Evolutionary conservation across 805 yeast genomes (phyloP), one percentile per base, ranked within the genome.

Genomic region (Starmerella asiatica): DNA sequence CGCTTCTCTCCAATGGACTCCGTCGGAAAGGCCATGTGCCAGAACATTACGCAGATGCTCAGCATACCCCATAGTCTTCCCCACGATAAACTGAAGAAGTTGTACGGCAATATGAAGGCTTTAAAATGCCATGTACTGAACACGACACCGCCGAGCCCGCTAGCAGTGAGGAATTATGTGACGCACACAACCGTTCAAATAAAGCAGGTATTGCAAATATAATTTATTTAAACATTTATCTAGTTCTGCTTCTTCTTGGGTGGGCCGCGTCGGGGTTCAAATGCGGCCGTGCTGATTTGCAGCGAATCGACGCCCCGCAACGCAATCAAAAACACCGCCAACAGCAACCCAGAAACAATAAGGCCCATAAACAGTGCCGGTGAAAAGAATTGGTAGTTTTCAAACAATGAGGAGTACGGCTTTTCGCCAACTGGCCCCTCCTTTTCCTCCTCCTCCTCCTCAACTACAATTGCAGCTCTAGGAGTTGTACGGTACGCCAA

Each of bases 341-440:
- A 42, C 47, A 85, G 63, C 45, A 82, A 58, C 11, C 70, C 57
- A 3, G 83, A 66, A 15, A 83, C 84, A 32, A 86, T 59, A 43
- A 79, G 60, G 40, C 79, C 69, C 76, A 80, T 79, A 62, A 82
- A 74, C 43, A 88, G 65, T 17, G 94, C 96, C 14, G 86, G 76
- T 11, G 84, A 70, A 64, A 83, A 80, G 57, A 75, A 78, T 52
- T 70, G 71, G 59, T 80, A 81, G 44, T 68, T 64, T 42, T 73
- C 70, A 58, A 81, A 79, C 41, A 80, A 59, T 12, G 63, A 57
- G 36, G 37, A 45, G 38, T 39, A 43, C 27, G 38, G 42, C 18
- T 35, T 33, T 27, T 36, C 32, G 36, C 21, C n/a, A 40, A 19
- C 36, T 30, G 43, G 29, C 38, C 19, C 23, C 40, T 27, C 21